Evolutionary conservation across 2,329 filamentous ascomycete species (phyloP), one percentile per base, ranked within the genome.

Genomic region (Aspergillus latus): DNA sequence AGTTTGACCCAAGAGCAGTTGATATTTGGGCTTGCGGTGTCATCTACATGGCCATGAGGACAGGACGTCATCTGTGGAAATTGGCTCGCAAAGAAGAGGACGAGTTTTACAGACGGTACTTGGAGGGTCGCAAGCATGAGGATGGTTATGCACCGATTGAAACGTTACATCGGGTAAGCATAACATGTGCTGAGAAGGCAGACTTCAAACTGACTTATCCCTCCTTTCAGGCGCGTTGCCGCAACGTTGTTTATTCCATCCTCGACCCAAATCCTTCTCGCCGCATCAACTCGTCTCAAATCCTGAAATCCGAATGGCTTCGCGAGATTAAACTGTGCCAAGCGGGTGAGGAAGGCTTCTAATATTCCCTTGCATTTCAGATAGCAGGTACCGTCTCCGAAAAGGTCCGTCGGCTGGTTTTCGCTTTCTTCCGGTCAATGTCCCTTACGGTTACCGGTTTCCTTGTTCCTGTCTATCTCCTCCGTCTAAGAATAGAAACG

Each of bases 11-110:
- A 30, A 85, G 94, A 56, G 93, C 94, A n/a, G 93, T 99, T 48
- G 94, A 99, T 68, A 88, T 97, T 11, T 99, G 94, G 94, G 94
- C 94, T 26, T 96, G 92, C 59, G 94, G 94, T 70, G 94, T 99
- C 50, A 99, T 99, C 58, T 99, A 99, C 78, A 99, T 99, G 94
- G 94, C 94, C 11, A 99, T 99, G 94, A 84, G 94, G 57, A 97
- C 93, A 1, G 94, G 94, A 5, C 84, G 94, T 52, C 94, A 99
- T 74, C 81, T 99, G 7, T 99, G 94, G 94, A 88, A 92, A 53
- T 86, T 97, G n/a, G 94, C 94, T 5, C 93, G 93, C 75, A 95
- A 92, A 75, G 92, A 96, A 54, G 93, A 97, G 63, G 94, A 99
- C 68, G 94, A 97, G 69, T 99, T 97, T 67, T 99, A 96, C 71